These are phyloP conservation scores for Colletotrichum melonis DNA, from an alignment of 2,329 filamentous ascomycete species.

Conservation along the genomic window DNA sequence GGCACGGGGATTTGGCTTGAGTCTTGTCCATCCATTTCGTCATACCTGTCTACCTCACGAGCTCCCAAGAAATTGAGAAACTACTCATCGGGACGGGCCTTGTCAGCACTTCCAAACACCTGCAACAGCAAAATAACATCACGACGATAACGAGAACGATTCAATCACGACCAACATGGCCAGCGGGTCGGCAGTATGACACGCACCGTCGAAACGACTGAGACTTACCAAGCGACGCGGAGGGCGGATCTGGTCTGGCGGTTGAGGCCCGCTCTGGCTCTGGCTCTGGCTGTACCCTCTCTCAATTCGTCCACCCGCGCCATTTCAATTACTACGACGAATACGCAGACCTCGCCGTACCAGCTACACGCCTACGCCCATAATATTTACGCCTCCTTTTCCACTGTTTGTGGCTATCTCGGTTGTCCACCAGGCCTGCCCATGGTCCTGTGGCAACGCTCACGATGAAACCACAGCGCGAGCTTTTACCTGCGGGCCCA, in stretches of 20 bases:
- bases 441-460: conserved; percentile 18
- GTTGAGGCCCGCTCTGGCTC: conserved; percentile 30
- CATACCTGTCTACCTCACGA: conserved; percentile 7
- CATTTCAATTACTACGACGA: conserved; percentile 12
- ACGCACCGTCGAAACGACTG: conserved; percentile 13
- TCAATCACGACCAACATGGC: conserved; percentile 17
- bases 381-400: not conserved
- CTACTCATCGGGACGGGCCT: not conserved
- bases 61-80: not conserved
- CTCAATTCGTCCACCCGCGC: conserved; percentile 31
- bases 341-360: conserved; percentile 18
- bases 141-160: not conserved
- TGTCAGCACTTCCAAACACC: not conserved
- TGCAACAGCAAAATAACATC: not conserved
- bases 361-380: conserved; percentile 18
- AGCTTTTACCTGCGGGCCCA: conserved; percentile 34
- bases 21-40: conserved; percentile 22
- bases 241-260: conserved; percentile 30
- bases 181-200: conserved; percentile 34
- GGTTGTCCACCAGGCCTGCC: conserved; percentile 8
- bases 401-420: conserved; percentile 5
- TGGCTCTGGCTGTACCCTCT: conserved; percentile 21
- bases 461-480: conserved; percentile 36
- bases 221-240: conserved; percentile 29
- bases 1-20: not conserved